Evolutionary conservation across 345 rosid genomes (phyloP), one percentile per base, ranked within the genome.

Genomic region (Excoecaria agallocha): DNA sequence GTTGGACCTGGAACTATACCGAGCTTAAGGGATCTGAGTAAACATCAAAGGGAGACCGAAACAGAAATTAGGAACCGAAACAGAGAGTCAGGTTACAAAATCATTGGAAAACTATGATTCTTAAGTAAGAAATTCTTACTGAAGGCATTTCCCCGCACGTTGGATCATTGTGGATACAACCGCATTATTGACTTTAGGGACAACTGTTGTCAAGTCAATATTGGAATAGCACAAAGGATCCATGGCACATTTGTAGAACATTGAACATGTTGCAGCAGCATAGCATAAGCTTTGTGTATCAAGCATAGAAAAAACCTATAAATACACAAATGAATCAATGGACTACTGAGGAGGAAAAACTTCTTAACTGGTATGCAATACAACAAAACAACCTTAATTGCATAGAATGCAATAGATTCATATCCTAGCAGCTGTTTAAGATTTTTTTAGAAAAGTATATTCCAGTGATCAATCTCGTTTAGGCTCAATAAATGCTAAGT

Each of bases 221-320:
- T 86, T 74, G 57, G 90, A 71, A 80, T 93, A 90, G 82, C 92
- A 91, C 54, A 78, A 71, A 71, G 91, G 97, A 79, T 93, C 97
- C 97, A 87, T 89, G 0, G 93, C 93, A 79, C 95, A 93, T 73
- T 83, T 93, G 81, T 80, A 81, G 72, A 93, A 93, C 92, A 91
- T 76, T 15, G 89, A 90, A 85, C 97, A 93, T 39, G 92, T 79
- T 5, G 88, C 98, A 7, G 92, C 88, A 37, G 83, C 91, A 75
- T 89, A 87, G 82, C 93, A 87, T 66, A 90, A 80, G 84, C 95
- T 91, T 82, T 87, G 92, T 0, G 94, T 81, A 84, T 93, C 97
- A 59, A 93, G 90, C 93, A 91, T 88, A 12, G 97, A 90, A 77
- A 93, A 90, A 13, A 93, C 93, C 95, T 91, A 78, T 59, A 46